Base-by-base conservation (phyloP, 306 rosid species). In the Carpinus viminea region DNA sequence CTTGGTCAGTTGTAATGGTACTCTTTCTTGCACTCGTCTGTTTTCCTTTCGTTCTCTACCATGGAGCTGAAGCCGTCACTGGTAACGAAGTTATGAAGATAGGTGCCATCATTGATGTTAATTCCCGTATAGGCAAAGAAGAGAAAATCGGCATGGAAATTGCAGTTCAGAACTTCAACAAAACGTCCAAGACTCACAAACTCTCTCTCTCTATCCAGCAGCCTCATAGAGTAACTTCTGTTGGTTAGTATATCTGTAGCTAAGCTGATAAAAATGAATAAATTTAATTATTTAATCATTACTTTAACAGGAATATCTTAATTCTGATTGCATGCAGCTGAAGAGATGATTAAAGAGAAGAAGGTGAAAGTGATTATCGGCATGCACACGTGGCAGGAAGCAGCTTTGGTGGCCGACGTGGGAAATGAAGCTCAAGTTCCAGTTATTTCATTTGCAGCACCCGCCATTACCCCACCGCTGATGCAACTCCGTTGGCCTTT, bases 301-400 rank as follows among this genome's bases (percentile, higher is more conserved):
- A n/a, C n/a, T n/a, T n/a, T n/a, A n/a, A n/a, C n/a, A n/a, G n/a
- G n/a, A 69, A 55, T 20, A 31, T 55, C 16, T 66, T 31, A 26
- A 20, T 74, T 59, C 48, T 77, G 28, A 24, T 66, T 80, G 75
- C 81, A 86, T 82, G 75, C 81, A 87, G 91, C 88, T 73, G 79
- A 85, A 66, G 79, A 88, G 47, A 54, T 87, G 31, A 84, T 84
- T 65, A 68, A 59, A 15, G 52, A 86, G 20, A 75, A 74, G 36
- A 84, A 82, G 26, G 89, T 86, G 12, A 0, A 86, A 72, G 86
- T 77, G 3, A 62, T 90, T 18, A 60, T 90, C 71, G 91, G 90
- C 74, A 80, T 85, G 88, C 88, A 85, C 15, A 74, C 79, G 45
- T 90, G 93, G 93, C 78, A 76, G 38, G 93, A 87, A 86, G 89